Base-by-base conservation (phyloP, 495 filamentous ascomycete species). In the Durotheca rogersii region DNA sequence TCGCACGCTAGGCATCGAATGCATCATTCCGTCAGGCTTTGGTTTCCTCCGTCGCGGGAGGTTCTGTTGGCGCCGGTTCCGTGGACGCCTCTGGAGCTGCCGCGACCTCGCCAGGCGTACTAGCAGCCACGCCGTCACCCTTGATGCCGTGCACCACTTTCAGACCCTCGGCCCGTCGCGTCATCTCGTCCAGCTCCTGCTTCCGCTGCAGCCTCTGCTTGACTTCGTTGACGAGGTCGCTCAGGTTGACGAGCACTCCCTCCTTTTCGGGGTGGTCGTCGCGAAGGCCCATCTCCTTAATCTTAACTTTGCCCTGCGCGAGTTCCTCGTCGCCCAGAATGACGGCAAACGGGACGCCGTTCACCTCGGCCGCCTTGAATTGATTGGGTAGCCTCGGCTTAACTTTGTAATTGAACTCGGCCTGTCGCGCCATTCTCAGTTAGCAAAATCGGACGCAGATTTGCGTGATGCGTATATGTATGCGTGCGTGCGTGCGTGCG, bases 261-360 rank as follows among this genome's bases (percentile, higher is more conserved):
- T 92, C 85, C 75, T 95, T 95, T 62, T 95, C 88, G 0, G 88
- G 82, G 73, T 94, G 86, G 27, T 81, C 87, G 20, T 89, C 83
- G 1, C 75, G 73, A 38, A 91, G 75, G 34, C 88, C 87, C 75
- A 93, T 81, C 69, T 90, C 84, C 77, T 95, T 95, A 56, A 94
- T 76, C 67, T 84, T 87, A 55, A 89, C 82, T 62, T 90, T 84
- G 19, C 87, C 87, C 11, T 78, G 72, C 41, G 80, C 81, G 23
- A 89, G 67, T 65, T 93, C 89, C 47, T 90, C 87, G 58, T 92
- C 87, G 21, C 88, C 87, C 6, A 94, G 73, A 53, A 93, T 88
- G 16, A 92, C 72, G 5, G 80, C 85, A 60, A 88, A 84, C 2
- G 88, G 88, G 12, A 89, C 76, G 25, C 79, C 82, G 42, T 79